Evolutionary conservation across 1,284 basidiomycete species (phyloP), one percentile per base, ranked within the genome.

Genomic region (Cerioporus squamosus): DNA sequence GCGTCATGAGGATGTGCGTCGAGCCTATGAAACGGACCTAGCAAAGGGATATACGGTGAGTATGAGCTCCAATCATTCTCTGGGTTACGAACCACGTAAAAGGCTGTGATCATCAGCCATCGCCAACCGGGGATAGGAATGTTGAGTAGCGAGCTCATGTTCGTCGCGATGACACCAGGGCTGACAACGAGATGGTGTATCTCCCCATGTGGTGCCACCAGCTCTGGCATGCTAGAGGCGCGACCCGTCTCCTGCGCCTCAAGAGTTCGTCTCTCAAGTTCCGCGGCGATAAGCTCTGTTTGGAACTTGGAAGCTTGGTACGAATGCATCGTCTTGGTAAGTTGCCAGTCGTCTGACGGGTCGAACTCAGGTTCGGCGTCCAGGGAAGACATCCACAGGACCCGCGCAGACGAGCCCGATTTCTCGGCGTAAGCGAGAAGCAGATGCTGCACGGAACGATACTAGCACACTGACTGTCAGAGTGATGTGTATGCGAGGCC

Each of bases 241-340:
- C 39, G 33, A 24, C 54, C 51, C 1, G 18, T 33, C 43, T 50
- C 56, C 23, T 48, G 60, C 15, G 66, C 68, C 61, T 66, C 66
- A 33, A 74, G 59, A 2, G 77, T 75, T 26, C 69, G 71, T 38
- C 68, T 75, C 61, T 89, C 88, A 38, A 96, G 78, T 52, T 81
- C 75, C 1, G 82, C 75, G 4, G 82, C 79, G 49, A 95, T 77
- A 38, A 95, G 73, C 66, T 95, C 93, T 17, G 86, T 86, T 72
- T 94, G 86, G 71, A 91, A 94, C 73, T 96, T 96, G 10, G 86
- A 83, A 8, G 80, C 81, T 62, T 91, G 83, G 70, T 96, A 97
- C 0, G 90, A 83, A 53, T 83, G 78, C 22, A 72, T 66, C 9
- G 86, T 85, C 44, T 81, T 76, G 24, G 84, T 74, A 22, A 93